Percentiles rank a stretch among this genome's conserved stretches.
Conservation (phyloP, 2,329 filamentous ascomycete genomes). For the Microdochium nivale region DNA sequence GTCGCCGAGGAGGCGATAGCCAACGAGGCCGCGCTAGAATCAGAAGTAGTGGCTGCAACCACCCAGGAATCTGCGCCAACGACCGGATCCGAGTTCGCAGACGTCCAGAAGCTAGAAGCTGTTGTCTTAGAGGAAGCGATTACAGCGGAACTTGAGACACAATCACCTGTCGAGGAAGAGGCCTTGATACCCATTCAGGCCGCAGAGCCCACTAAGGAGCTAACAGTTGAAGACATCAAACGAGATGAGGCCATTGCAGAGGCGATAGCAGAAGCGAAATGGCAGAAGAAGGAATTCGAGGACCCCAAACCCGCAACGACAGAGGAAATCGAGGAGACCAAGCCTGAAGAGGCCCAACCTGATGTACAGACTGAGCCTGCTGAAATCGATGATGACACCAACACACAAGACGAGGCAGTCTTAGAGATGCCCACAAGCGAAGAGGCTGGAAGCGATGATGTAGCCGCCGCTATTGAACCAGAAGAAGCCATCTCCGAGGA, state of each 20-base stretch:
- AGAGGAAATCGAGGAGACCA: neutral
- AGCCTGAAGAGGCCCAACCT: neutral
- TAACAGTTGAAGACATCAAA: neutral
- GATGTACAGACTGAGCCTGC: neutral
- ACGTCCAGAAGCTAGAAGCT: neutral
- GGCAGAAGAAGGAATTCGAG: neutral
- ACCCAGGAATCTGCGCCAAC: neutral
- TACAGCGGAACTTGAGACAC: neutral
- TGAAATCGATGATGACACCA: neutral
- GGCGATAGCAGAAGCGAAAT: neutral
- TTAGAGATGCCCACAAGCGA: neutral
- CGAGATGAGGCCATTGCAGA: neutral
- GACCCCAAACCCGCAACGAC: neutral
- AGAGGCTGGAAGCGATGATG: neutral
- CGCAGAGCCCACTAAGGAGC: neutral
- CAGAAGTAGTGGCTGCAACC: neutral
- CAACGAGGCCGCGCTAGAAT: neutral
- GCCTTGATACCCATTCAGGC: neutral
- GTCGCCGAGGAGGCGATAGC: neutral
- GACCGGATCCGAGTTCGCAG: neutral
- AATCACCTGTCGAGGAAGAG: neutral
- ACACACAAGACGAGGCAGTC: neutral
- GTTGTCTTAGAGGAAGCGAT: neutral
- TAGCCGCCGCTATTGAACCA: neutral
- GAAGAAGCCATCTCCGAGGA: no score